Percentiles rank a stretch among this genome's conserved stretches.
These are phyloP conservation scores for Xylaria bambusicola DNA, from an alignment of 495 filamentous ascomycete species.

Conservation along the genomic window DNA sequence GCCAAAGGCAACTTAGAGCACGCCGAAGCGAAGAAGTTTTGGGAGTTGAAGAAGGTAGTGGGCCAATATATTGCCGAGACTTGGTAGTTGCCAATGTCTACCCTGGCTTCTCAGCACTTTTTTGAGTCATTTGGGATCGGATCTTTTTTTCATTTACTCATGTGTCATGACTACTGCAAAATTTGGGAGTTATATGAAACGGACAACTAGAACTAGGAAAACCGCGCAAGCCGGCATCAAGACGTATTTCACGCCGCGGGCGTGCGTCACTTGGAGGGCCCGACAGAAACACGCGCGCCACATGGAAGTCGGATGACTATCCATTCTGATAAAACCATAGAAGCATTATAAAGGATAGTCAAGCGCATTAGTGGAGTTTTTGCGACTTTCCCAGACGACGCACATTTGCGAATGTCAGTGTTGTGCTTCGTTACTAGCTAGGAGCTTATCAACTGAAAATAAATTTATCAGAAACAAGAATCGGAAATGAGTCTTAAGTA, in stretches of 20 bases:
- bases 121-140: neutral
- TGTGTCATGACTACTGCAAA: neutral
- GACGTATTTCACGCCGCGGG: neutral
- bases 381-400: no score
- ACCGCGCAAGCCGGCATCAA: constrained; percentile 8
- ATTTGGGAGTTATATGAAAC: constrained; percentile 1
- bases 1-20: constrained; percentile 72
- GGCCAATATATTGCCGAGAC: constrained; percentile 88
- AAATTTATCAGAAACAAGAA: no score
- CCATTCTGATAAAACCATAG: no score
- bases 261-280: neutral
- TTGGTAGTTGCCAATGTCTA: constrained; percentile 38
- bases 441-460: no score
- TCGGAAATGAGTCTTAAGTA: no score
- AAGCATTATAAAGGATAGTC: no score
- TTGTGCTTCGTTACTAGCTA: no score
- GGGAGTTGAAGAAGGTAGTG: constrained; percentile 78
- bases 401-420: no score
- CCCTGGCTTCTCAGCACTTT: no score
- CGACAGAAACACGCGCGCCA: neutral
- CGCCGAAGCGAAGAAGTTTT: constrained; percentile 75
- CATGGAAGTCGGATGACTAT: no score
- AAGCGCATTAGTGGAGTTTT: no score
- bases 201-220: neutral
- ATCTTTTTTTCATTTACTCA: neutral